Conservation (phyloP, 208 protist species). For the Leptomonas pyrrhocoris region DNA sequence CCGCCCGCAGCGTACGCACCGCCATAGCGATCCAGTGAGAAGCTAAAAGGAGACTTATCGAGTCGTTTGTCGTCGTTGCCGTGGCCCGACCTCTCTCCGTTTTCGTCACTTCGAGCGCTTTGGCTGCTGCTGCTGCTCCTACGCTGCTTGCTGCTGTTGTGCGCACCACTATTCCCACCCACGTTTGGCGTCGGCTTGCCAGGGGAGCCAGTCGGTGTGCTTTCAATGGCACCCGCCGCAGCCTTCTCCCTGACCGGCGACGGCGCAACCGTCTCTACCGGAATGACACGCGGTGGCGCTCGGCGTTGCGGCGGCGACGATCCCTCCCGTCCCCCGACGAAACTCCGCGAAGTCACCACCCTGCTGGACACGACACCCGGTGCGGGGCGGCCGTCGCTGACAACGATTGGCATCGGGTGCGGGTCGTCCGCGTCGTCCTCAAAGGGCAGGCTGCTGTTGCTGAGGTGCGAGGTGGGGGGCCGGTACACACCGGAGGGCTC, state of each 20-base stretch:
- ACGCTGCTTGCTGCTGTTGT: conserved; percentile 1
- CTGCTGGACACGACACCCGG: not conserved
- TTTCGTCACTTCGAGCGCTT: not conserved
- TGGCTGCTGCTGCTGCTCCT: not conserved
- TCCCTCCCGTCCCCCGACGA: not conserved
- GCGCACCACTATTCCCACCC: too few relatives aligned
- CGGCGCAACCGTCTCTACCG: not conserved
- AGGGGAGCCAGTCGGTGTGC: not conserved
- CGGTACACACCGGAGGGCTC: not conserved
- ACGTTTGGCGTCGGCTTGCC: not conserved
- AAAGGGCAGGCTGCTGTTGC: conserved; percentile 15
- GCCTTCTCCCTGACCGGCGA: not conserved
- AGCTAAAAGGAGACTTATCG: not conserved
- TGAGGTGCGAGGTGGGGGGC: conserved; percentile 10
- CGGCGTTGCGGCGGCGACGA: conserved; percentile 8
- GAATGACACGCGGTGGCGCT: conserved; percentile 5
- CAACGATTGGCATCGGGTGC: conserved; percentile 16
- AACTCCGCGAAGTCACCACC: not conserved
- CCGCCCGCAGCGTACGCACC: not conserved
- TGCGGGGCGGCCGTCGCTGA: not conserved
- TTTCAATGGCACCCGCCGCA: not conserved
- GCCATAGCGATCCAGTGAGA: conserved; percentile 4
- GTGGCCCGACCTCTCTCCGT: not conserved
- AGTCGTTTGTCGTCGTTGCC: not conserved
- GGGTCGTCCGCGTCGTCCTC: conserved; percentile 9